A percentile compares a stretch with the other conserved stretches of the same genome.
Evolutionary conservation across 331 rosid genomes (phyloP).

Genomic region (Phaseolus coccineus): DNA sequence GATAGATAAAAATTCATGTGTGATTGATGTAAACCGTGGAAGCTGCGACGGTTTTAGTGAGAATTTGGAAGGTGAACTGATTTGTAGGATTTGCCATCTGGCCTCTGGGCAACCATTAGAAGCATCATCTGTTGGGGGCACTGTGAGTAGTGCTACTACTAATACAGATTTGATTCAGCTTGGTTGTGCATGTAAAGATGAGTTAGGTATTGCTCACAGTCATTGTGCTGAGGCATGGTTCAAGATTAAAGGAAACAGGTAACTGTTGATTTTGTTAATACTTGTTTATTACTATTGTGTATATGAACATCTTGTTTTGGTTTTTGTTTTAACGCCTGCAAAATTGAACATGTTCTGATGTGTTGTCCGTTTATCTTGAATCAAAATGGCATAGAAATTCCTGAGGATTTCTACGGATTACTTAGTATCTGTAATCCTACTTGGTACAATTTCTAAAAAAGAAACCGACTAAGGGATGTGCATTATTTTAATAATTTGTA

Average conservation of each 20-base stretch:
- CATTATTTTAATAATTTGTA: not conserved
- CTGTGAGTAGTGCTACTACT: constrained; percentile 30
- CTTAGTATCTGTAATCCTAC: not conserved
- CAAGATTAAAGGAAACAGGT: constrained; percentile 89
- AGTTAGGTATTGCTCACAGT: constrained; percentile 76
- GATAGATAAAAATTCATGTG: constrained; percentile 57
- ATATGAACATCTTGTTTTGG: not conserved
- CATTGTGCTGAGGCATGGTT: constrained; percentile 97
- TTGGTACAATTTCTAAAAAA: constrained; percentile 5
- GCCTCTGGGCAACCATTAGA: constrained; percentile 71
- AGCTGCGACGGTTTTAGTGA: constrained; percentile 53
- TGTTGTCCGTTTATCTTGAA: not conserved
- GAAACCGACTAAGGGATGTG: not conserved
- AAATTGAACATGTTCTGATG: not conserved
- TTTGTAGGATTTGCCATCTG: constrained; percentile 92
- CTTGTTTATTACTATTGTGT: constrained; percentile 3
- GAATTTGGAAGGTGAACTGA: constrained; percentile 67
- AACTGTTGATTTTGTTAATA: constrained; percentile 35
- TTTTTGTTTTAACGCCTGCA: constrained; percentile 17
- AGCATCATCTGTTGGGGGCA: constrained; percentile 35
- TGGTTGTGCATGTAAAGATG: constrained; percentile 90
- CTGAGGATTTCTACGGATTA: not conserved
- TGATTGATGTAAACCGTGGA: constrained; percentile 62
- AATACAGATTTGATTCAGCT: constrained; percentile 68
- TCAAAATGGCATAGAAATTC: constrained; percentile 17